These are phyloP conservation scores for Verticillium alfalfae DNA, from an alignment of 2,329 filamentous ascomycete genomes.

Conservation along the genomic window DNA sequence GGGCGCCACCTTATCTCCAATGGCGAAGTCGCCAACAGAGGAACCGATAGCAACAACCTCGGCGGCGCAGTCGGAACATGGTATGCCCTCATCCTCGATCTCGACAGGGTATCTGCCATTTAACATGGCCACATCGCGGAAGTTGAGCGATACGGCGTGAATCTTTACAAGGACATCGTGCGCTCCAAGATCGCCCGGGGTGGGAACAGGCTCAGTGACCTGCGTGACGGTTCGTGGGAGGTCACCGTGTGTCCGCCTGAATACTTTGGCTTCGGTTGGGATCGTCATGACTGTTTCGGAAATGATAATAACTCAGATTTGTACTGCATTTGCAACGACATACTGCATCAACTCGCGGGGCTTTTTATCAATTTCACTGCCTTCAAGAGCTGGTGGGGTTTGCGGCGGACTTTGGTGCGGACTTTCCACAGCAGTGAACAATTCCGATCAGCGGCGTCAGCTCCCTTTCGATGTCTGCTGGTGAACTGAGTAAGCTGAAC, in stretches of 20 bases:
- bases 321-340: neutral
- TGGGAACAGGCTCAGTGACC: neutral
- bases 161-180: slow-evolving; percentile 12
- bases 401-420: neutral
- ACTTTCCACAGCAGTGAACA: neutral
- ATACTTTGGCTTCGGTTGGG: neutral
- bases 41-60: slow-evolving; percentile 16
- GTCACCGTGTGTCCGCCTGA: neutral
- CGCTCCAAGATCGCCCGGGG: neutral
- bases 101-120: slow-evolving; percentile 15
- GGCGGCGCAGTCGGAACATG: slow-evolving; percentile 13
- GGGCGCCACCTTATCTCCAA: slow-evolving; percentile 15
- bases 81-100: slow-evolving; percentile 10
- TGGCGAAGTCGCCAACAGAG: slow-evolving; percentile 11
- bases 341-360: neutral
- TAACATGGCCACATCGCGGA: slow-evolving; percentile 19
- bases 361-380: neutral
- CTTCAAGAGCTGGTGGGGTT: neutral
- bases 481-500: too few species aligned
- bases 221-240: neutral
- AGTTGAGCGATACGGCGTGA: slow-evolving; percentile 13
- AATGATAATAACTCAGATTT: neutral
- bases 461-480: too few species aligned
- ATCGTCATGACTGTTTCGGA: neutral
- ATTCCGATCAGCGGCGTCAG: too few species aligned